These are phyloP conservation scores for Ganoderma lucidum DNA, from an alignment of 1,284 basidiomycete species.

Conservation along the genomic window DNA sequence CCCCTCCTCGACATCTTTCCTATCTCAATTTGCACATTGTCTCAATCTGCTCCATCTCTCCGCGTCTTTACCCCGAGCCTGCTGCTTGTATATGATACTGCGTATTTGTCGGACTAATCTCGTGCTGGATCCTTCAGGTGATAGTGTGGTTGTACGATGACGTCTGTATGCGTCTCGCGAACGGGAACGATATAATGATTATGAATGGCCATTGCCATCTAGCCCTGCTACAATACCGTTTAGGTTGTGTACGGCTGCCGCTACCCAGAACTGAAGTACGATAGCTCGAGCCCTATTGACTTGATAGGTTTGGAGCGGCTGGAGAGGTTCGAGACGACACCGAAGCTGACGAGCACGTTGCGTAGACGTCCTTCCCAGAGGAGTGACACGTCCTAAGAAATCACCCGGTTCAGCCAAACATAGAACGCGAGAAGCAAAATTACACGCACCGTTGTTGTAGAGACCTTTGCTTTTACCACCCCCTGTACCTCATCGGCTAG, in stretches of 20 bases:
- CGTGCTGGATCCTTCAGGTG: slow-evolving; percentile 32
- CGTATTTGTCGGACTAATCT: slow-evolving; percentile 27
- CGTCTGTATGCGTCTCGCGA: slow-evolving; percentile 30
- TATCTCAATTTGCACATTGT: background rate
- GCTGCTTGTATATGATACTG: slow-evolving; percentile 29
- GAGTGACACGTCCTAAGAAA: slow-evolving; percentile 79
- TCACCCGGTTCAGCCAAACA: slow-evolving; percentile 1
- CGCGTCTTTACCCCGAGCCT: background rate
- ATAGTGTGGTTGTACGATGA: slow-evolving; percentile 28
- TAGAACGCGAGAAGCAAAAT: background rate
- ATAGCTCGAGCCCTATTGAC: slow-evolving; percentile 89
- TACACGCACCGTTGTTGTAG: slow-evolving; percentile 81
- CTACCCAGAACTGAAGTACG: slow-evolving; percentile 87
- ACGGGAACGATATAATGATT: slow-evolving; percentile 22
- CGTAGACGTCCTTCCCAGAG: slow-evolving; percentile 95
- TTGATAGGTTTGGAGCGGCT: slow-evolving; percentile 85
- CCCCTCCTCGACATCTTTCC: background rate
- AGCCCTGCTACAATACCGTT: background rate
- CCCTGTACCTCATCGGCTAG: slow-evolving; percentile 66
- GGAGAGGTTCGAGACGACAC: slow-evolving; percentile 89
- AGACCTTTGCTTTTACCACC: slow-evolving; percentile 89
- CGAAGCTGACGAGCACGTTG: slow-evolving; percentile 89
- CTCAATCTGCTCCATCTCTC: background rate
- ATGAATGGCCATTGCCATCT: slow-evolving; percentile 3
- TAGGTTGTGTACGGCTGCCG: slow-evolving; percentile 1